Conservation (phyloP, 306 rosid genomes). For the Castanospermum australe region DNA sequence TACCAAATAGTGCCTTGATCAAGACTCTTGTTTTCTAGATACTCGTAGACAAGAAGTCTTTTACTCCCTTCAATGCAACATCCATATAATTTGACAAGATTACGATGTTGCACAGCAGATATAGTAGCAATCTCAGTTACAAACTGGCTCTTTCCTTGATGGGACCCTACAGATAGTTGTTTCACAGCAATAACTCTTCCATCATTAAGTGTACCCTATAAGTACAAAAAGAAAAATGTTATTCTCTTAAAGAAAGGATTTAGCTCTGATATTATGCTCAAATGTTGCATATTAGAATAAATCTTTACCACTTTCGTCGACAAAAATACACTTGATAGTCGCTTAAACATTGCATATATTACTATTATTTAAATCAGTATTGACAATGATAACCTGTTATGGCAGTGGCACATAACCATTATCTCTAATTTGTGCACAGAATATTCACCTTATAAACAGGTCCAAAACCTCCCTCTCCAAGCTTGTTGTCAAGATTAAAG, state of each 20-base stretch:
- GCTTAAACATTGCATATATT: too few species aligned
- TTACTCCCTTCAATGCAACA: conserved; percentile 74
- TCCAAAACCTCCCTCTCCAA: conserved; percentile 94
- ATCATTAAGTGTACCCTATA: conserved; percentile 72
- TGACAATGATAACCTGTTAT: neutral
- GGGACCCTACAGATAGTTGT: conserved; percentile 74
- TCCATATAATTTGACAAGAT: conserved; percentile 75
- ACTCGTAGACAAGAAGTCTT: conserved; percentile 80
- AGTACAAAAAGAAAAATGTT: neutral
- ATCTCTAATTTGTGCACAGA: neutral
- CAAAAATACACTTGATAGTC: neutral
- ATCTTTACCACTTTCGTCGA: neutral
- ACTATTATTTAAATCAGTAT: neutral
- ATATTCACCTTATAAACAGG: conserved; percentile 68
- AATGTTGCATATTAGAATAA: neutral
- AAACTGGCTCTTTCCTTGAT: conserved; percentile 83
- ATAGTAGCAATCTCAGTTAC: conserved; percentile 82
- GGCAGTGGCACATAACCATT: neutral
- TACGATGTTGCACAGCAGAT: conserved; percentile 84
- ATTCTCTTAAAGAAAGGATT: neutral
- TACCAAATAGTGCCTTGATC: conserved; percentile 92
- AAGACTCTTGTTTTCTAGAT: conserved; percentile 78
- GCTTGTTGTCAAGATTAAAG: conserved; percentile 56
- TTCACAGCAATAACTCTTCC: conserved; percentile 82
- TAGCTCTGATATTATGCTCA: neutral